A percentile compares a stretch with the other conserved stretches of the same genome.
phyloP scores from a whole-genome alignment of 169 alveolate species.

The Plasmodium billcollinsi region DNA sequence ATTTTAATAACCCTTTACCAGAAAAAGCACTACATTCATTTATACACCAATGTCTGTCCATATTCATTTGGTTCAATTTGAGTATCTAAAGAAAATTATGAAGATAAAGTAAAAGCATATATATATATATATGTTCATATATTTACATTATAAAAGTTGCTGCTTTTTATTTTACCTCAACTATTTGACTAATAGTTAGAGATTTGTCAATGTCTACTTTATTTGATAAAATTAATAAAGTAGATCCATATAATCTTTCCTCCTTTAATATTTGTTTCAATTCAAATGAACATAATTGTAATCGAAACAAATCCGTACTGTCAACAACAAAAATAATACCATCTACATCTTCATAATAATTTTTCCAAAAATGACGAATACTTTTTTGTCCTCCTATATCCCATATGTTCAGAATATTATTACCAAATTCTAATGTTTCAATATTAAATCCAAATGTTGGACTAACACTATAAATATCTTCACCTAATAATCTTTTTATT shows the following conservation, averaged over 20 bases:
- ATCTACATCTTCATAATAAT: conserved; percentile 99
- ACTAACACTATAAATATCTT: conserved; percentile 91
- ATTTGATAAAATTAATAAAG: conserved; percentile 78
- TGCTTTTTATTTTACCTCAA: conserved; percentile 40
- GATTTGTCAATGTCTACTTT: conserved; percentile 65
- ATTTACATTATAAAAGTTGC: conserved; percentile 85
- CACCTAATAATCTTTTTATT: conserved; percentile 94
- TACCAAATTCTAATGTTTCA: conserved; percentile 90
- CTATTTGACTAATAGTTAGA: conserved; percentile 74
- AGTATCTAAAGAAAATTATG: conserved; percentile 59
- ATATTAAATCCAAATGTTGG: conserved; percentile 98
- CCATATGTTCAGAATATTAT: conserved; percentile 95
- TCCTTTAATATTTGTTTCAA: conserved; percentile 95
- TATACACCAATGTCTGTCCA: conserved; percentile 95
- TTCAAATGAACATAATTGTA: conserved; percentile 96
- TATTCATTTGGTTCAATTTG: conserved; percentile 86
- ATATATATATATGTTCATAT: background rate
- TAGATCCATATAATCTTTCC: conserved; percentile 91
- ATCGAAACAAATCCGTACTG: conserved; percentile 96
- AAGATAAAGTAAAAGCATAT: background rate
- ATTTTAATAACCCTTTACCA: conserved; percentile 95
- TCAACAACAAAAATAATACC: conserved; percentile 98
- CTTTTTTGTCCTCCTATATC: conserved; percentile 99
- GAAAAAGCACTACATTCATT: conserved; percentile 94
- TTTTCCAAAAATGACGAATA: conserved; percentile 98